Evolutionary conservation across 2,329 filamentous ascomycete genomes (phyloP).

Genomic region (Fusarium caatingaense): DNA sequence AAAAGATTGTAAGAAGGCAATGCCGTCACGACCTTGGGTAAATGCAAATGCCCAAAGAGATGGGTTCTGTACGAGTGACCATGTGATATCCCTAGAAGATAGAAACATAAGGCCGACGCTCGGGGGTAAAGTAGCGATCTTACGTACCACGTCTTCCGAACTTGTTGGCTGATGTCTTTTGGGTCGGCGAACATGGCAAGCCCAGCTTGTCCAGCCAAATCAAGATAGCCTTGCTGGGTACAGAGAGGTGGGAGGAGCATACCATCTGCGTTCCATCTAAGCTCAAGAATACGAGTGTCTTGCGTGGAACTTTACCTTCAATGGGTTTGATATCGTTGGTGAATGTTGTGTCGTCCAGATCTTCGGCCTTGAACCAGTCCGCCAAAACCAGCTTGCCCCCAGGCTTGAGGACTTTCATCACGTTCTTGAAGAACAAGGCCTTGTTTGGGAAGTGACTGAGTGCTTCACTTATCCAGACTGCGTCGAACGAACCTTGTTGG

Average conservation of each 20-base stretch:
- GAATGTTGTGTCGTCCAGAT: constrained; percentile 57
- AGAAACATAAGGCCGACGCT: background rate
- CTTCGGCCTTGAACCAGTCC: constrained; percentile 70
- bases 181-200: constrained; percentile 59
- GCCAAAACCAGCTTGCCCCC: constrained; percentile 67
- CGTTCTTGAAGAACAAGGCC: constrained; percentile 67
- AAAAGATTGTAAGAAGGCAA: constrained; percentile 71
- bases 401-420: constrained; percentile 58
- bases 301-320: constrained; percentile 55
- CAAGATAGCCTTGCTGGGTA: constrained; percentile 64
- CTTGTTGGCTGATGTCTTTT: constrained; percentile 67
- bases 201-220: constrained; percentile 61
- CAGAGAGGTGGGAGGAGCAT: constrained; percentile 70
- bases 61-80: constrained; percentile 68
- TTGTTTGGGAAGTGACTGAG: constrained; percentile 71
- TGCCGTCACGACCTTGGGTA: constrained; percentile 68
- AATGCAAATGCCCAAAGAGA: constrained; percentile 71
- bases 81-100: constrained; percentile 67
- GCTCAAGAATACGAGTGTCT: background rate
- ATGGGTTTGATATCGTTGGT: constrained; percentile 68
- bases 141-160: constrained; percentile 69
- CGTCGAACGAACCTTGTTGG: constrained; percentile 59
- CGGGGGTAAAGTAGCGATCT: background rate
- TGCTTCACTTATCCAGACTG: constrained; percentile 72
- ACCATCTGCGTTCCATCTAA: constrained; percentile 56